Evolutionary conservation across 1,284 basidiomycete species (phyloP), one percentile per base, ranked within the genome.

Genomic region (Leccinum proliferum): DNA sequence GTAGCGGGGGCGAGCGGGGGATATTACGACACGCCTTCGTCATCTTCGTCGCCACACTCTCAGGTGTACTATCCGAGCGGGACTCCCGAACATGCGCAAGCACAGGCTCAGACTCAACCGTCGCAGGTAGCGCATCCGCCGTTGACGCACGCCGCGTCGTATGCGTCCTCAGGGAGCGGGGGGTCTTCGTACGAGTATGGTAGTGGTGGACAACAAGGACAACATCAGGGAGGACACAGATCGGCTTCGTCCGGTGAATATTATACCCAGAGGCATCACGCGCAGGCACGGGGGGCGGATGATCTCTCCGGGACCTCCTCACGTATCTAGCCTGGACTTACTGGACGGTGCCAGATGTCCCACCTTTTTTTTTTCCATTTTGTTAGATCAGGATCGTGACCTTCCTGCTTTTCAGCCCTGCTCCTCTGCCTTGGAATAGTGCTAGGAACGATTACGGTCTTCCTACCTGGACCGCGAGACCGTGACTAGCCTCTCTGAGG

Each of bases 111-210:
- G 35, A 37, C 53, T 46, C 69, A 72, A 39, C 48, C 69, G 5
- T 59, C 68, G 11, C 68, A 70, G 5, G 70, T 70, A 25, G 62
- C 63, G 12, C 59, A 62, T 0, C 60, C 68, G 4, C 64, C 70
- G 3, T 52, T 63, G 58, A 62, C 70, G 11, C 69, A 70, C 25
- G 37, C 69, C 0, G 52, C 60, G 46, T 68, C 69, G 12, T 73
- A 71, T 10, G 29, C 66, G 21, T 69, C 71, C 14, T 65, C 71
- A 4, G 72, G 69, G 10, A 71, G 68, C 21, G 59, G 61, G 15
- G 72, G 67, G 5, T 72, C 71, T 15, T 62, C 64, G 29, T 71
- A 71, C n/a, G 72, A 71, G 41, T 72, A 72, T 52, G n/a, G 58
- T 61, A 64, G 60, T 32, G 69, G 64, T n/a, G 60, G 53, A 12